Conservation (phyloP, 495 filamentous ascomycete genomes). For the Geopyxis carbonaria region DNA sequence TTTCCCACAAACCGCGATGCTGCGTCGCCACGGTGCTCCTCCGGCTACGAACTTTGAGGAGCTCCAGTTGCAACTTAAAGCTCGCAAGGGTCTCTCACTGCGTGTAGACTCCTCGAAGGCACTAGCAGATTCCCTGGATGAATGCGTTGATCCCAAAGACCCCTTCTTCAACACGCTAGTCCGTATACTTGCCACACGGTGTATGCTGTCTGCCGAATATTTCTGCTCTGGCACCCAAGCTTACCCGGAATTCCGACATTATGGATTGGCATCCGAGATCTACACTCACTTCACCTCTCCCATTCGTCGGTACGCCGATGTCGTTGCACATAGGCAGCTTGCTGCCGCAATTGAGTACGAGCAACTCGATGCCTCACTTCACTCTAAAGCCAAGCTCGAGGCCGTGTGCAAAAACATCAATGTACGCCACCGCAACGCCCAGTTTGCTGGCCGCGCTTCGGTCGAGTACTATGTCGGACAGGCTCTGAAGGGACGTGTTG, state of each 20-base stretch:
- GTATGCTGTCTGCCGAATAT: constrained; percentile 98
- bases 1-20: constrained; percentile 87
- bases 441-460: constrained; percentile 79
- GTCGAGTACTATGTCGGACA: constrained; percentile 97
- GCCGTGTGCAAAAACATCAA: constrained; percentile 97
- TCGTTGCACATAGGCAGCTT: constrained; percentile 83
- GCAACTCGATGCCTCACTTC: constrained; percentile 54
- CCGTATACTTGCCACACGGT: constrained; percentile 89
- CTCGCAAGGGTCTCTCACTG: constrained; percentile 63
- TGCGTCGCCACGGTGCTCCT: constrained; percentile 78
- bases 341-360: constrained; percentile 91
- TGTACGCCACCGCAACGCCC: constrained; percentile 86
- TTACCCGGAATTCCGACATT: constrained; percentile 87
- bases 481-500: constrained; percentile 66
- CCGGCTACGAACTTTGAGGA: constrained; percentile 94
- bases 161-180: constrained; percentile 98
- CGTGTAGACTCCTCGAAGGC: constrained; percentile 71
- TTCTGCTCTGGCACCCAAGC: constrained; percentile 86
- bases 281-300: constrained; percentile 98
- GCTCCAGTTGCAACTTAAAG: constrained; percentile 69
- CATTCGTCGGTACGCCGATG: constrained; percentile 89
- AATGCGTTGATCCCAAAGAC: constrained; percentile 60
- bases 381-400: constrained; percentile 66
- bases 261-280: constrained; percentile 85
- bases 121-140: constrained; percentile 77